Conservation (phyloP, 2,329 filamentous ascomycete genomes). For the Macrophomina phaseolina region DNA sequence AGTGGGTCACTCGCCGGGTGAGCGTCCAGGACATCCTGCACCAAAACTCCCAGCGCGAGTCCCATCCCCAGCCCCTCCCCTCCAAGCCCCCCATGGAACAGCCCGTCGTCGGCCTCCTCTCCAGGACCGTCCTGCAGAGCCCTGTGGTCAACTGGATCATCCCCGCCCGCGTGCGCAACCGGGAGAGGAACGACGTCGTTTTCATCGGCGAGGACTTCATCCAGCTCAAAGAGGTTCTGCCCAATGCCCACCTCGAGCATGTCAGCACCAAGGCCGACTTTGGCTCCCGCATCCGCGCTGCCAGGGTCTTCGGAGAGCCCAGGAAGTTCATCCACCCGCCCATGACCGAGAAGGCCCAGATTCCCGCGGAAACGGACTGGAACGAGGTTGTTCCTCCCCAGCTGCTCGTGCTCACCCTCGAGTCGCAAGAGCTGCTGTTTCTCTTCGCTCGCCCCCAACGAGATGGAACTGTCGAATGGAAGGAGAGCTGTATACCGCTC, state of each 20-base stretch:
- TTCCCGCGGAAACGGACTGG: constrained; percentile 41
- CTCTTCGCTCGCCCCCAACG: constrained; percentile 65
- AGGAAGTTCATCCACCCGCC: constrained; percentile 26
- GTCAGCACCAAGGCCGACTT: constrained; percentile 82
- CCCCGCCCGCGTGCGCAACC: constrained; percentile 76
- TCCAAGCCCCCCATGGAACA: constrained; percentile 36
- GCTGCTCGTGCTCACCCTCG: constrained; percentile 76
- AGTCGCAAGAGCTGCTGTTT: constrained; percentile 76
- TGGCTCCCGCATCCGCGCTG: constrained; percentile 77
- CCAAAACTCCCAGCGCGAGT: constrained; percentile 29
- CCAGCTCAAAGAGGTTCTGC: constrained; percentile 76
- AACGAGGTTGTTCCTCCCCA: constrained; percentile 69
- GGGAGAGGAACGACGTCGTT: constrained; percentile 77
- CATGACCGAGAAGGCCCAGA: constrained; percentile 21
- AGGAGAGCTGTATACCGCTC: constrained; percentile 63
- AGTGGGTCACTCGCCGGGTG: constrained; percentile 43
- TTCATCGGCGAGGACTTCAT: constrained; percentile 85
- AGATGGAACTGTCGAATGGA: constrained; percentile 62
- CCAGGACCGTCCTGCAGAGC: constrained; percentile 77
- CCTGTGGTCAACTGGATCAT: constrained; percentile 78
- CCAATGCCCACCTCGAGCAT: constrained; percentile 71
- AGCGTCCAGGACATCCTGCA: constrained; percentile 51
- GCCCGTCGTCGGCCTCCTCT: constrained; percentile 73
- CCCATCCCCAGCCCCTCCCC: constrained; percentile 35
- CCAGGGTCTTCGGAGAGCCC: constrained; percentile 70